These are phyloP conservation scores for Geoglossum cookeanum DNA, from an alignment of 2,329 filamentous ascomycete species.

Conservation along the genomic window DNA sequence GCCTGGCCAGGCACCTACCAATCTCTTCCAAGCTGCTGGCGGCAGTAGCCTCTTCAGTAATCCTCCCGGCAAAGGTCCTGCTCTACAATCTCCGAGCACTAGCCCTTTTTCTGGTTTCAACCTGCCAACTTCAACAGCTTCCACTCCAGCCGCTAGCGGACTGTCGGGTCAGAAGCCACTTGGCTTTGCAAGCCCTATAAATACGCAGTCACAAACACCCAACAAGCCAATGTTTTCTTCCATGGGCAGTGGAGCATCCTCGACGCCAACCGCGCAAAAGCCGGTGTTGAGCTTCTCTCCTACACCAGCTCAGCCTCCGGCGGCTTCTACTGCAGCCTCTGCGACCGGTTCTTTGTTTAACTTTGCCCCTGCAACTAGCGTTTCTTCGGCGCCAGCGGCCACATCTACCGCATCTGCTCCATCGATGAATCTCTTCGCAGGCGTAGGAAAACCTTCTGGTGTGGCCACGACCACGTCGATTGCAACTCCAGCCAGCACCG, in stretches of 20 bases:
- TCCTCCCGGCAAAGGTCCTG: background rate
- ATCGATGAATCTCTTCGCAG: background rate
- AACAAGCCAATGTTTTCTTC: background rate
- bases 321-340: background rate
- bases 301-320: background rate
- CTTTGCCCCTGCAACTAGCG: background rate
- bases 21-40: background rate
- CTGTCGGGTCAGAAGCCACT: background rate
- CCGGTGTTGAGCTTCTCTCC: background rate
- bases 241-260: background rate
- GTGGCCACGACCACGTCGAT: background rate
- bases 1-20: background rate
- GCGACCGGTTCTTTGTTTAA: background rate
- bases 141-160: background rate
- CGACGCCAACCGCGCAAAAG: background rate
- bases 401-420: background rate
- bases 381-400: conserved; percentile 3
- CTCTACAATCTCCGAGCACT: background rate
- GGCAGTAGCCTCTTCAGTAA: background rate
- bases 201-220: background rate
- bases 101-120: background rate
- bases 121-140: background rate
- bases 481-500: conserved; percentile 9
- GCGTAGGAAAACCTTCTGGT: background rate
- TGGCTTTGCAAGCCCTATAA: background rate